Conservation (phyloP, 179 eudicot genomes). For the Gypsophila paniculata region DNA sequence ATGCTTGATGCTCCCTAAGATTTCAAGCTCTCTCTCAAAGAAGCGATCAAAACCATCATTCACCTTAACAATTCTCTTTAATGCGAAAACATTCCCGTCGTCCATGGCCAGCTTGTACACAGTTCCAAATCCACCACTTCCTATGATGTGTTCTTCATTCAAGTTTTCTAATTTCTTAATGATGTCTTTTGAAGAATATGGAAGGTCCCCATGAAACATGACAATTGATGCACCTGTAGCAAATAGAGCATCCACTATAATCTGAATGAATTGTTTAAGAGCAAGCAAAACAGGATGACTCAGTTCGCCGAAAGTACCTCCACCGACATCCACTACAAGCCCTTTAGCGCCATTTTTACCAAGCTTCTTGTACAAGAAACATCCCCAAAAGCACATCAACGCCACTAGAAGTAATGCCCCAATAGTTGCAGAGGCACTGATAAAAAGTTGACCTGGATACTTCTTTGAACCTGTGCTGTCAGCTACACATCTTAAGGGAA, state of each 20-base stretch:
- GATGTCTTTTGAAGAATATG: conserved; percentile 86
- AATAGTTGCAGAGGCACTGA: conserved; percentile 91
- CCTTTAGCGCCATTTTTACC: conserved; percentile 73
- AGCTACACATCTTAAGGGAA: conserved; percentile 25
- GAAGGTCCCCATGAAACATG: conserved; percentile 98
- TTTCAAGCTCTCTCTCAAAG: conserved; percentile 95
- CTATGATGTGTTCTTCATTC: conserved; percentile 85
- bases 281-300: conserved; percentile 12
- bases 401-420: conserved; percentile 96
- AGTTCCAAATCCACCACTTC: conserved; percentile 92
- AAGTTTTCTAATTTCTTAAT: conserved; percentile 76
- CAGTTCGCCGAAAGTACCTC: conserved; percentile 46
- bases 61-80: conserved; percentile 79
- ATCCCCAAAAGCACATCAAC: conserved; percentile 99
- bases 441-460: conserved; percentile 67
- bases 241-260: conserved; percentile 17
- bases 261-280: background rate
- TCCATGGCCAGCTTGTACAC: conserved; percentile 95
- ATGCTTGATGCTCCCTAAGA: conserved; percentile 95
- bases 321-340: conserved; percentile 80
- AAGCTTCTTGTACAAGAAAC: conserved; percentile 88
- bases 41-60: conserved; percentile 90
- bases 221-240: conserved; percentile 89
- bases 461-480: conserved; percentile 48
- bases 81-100: conserved; percentile 83